phyloP scores from a whole-genome alignment of 352 stramenopile species.

The Phytophthora uliginosa region DNA sequence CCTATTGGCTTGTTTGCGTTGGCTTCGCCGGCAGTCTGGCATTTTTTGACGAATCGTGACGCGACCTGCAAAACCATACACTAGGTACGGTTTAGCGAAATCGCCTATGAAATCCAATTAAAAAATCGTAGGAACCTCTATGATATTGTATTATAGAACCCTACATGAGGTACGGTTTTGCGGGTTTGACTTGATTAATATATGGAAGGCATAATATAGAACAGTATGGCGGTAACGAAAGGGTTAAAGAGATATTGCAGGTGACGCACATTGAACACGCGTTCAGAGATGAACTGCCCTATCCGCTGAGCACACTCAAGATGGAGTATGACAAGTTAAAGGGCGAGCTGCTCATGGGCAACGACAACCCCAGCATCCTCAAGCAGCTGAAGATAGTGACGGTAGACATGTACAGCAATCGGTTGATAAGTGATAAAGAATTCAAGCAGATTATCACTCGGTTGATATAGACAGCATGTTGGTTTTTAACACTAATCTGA shows the following conservation, averaged over 20 bases:
- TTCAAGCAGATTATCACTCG: conserved; percentile 24
- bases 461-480: conserved; percentile 1
- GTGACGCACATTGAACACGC: conserved; percentile 20
- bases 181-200: too few species aligned
- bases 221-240: too few species aligned
- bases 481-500: neutral
- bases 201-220: too few species aligned
- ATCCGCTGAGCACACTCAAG: conserved; percentile 1
- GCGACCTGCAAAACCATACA: too few species aligned
- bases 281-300: conserved; percentile 16
- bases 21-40: too few species aligned
- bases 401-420: conserved; percentile 20
- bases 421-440: conserved; percentile 13
- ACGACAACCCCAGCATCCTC: conserved; percentile 16
- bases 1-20: too few species aligned
- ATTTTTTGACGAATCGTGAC: too few species aligned
- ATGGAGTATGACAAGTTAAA: conserved; percentile 23
- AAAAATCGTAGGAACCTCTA: too few species aligned
- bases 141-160: too few species aligned
- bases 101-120: too few species aligned
- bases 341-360: conserved; percentile 14
- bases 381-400: conserved; percentile 15
- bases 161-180: too few species aligned
- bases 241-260: conserved; percentile 9
- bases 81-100: too few species aligned